Percentiles rank a stretch among this genome's conserved stretches.
Evolutionary conservation across 768 basidiomycete genomes (phyloP).

Genomic region (Tubosaeta sp.): DNA sequence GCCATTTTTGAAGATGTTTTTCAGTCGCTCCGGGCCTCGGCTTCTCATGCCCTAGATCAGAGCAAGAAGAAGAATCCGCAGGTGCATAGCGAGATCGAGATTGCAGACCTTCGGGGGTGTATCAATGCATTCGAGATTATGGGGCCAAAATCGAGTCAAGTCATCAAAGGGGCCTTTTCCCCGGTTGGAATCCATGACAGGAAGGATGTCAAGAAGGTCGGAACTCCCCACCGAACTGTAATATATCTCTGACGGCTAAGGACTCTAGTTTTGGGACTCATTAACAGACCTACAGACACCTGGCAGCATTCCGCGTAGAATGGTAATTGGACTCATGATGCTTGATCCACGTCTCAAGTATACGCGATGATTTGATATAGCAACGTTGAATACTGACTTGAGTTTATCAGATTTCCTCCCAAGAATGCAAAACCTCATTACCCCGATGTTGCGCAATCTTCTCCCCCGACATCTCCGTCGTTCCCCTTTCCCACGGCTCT

Average conservation of each 20-base stretch:
- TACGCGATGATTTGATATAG: slow-evolving; percentile 15
- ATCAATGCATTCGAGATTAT: slow-evolving; percentile 85
- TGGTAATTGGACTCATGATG: slow-evolving; percentile 74
- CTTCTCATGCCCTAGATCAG: slow-evolving; percentile 46
- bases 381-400: not conserved
- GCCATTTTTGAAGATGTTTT: slow-evolving; percentile 53
- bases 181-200: slow-evolving; percentile 46
- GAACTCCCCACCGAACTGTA: not conserved
- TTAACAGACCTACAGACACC: slow-evolving; percentile 60
- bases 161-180: slow-evolving; percentile 60
- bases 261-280: slow-evolving; percentile 46
- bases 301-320: slow-evolving; percentile 65
- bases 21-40: slow-evolving; percentile 45
- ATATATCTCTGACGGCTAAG: not conserved
- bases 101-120: slow-evolving; percentile 67
- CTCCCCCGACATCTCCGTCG: slow-evolving; percentile 28
- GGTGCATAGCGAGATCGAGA: slow-evolving; percentile 44
- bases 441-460: slow-evolving; percentile 23
- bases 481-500: slow-evolving; percentile 47
- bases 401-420: slow-evolving; percentile 68
- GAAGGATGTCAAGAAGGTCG: slow-evolving; percentile 58
- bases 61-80: slow-evolving; percentile 23
- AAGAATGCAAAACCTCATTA: slow-evolving; percentile 55
- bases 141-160: slow-evolving; percentile 78
- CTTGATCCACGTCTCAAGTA: slow-evolving; percentile 86